Conservation (phyloP, 139 green algal species). For the Pseudopediastrum boryanum region DNA sequence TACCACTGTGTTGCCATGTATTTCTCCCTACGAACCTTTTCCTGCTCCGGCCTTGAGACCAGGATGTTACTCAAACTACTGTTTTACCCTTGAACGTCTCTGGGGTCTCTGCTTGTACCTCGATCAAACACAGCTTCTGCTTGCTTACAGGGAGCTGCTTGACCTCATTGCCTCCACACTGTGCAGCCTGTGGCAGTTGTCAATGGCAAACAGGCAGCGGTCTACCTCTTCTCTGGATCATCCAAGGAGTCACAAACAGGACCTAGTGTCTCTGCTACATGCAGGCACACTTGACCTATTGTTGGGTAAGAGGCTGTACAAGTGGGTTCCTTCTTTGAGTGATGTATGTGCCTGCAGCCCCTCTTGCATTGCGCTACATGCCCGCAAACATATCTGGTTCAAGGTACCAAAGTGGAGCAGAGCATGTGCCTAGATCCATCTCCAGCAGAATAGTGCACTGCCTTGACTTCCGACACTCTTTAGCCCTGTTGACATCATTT, state of each 20-base stretch:
- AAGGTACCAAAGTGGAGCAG: background rate
- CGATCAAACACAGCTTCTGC: background rate
- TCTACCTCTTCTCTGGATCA: too few species aligned
- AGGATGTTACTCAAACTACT: too few species aligned
- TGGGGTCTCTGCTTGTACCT: background rate
- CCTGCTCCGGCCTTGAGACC: too few species aligned
- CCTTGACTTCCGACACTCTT: background rate
- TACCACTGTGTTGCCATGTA: too few species aligned
- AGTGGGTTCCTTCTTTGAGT: background rate
- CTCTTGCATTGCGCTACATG: background rate
- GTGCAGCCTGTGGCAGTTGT: conserved; percentile 16
- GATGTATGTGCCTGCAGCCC: background rate
- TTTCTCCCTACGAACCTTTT: too few species aligned
- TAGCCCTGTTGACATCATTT: background rate
- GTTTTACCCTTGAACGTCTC: background rate
- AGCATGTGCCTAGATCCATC: background rate
- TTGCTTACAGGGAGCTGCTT: conserved; percentile 2
- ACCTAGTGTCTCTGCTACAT: conserved; percentile 31
- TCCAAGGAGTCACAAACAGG: background rate
- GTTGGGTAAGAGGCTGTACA: conserved; percentile 21
- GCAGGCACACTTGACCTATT: conserved; percentile 33
- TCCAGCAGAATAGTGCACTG: background rate
- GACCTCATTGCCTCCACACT: conserved; percentile 10
- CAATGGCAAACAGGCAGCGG: too few species aligned
- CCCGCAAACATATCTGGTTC: background rate